Evolutionary conservation across 2,329 filamentous ascomycete genomes (phyloP), one percentile per base, ranked within the genome.

Genomic region (Ilyonectria sp.): DNA sequence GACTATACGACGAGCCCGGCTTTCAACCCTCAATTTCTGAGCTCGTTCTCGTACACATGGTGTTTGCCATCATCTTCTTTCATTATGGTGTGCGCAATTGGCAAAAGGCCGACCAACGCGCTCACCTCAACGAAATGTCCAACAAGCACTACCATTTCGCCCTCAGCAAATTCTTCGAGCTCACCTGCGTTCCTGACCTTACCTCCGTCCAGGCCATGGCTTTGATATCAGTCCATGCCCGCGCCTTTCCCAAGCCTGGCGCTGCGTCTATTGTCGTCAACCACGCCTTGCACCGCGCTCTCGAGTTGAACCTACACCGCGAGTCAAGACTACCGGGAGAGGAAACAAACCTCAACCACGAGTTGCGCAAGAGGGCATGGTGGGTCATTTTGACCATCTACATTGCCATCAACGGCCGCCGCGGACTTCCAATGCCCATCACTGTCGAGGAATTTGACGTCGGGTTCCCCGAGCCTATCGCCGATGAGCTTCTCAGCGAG

Each of bases 141-240:
- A 93, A 94, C 79, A 88, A 88, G 60, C 93, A 96, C 77, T 95
- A 95, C 72, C 92, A 94, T 74, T 95, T 91, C 76, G 87, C 91
- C 1, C 81, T 95, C 50, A 89, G 88, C 76, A 90, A 91, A 78
- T 90, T 92, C 71, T 91, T 89, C 69, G 84, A 93, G 54, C 82
- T 97, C 4, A 80, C 89, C 15, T 84, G 84, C 6, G 89, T 89
- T 19, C 88, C 88, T 63, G 89, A 89, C 0, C 80, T 94, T 15
- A 83, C 89, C 52, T 89, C 93, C 58, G 85, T 94, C 8, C 93
- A 96, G 78, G 93, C 92, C 4, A 79, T 96, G 74, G 85, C 90
- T 11, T 82, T 96, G 81, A 89, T 97, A 19, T 90, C 90, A 65
- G 81, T 89, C 3, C 92, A 95, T 77, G 87, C 93, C 4, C 90